Base-by-base conservation (phyloP, 2,329 filamentous ascomycete genomes). In the Venturia effusa region DNA sequence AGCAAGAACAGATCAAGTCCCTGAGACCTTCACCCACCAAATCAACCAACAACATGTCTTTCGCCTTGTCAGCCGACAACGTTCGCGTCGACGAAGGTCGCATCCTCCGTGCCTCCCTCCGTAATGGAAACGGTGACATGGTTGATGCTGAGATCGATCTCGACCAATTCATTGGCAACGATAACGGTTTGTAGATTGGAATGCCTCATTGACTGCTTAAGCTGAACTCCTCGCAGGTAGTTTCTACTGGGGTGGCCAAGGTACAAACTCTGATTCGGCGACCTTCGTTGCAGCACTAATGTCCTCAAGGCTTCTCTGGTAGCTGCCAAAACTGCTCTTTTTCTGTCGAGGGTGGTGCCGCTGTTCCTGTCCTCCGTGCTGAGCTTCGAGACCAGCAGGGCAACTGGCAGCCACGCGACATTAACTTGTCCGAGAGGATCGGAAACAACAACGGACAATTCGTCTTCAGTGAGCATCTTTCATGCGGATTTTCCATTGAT, bases 381-480 rank as follows among this genome's bases (percentile, higher is more conserved):
- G 65, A 59, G 0, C 76, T 86, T 39, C 68, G 65, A 45, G 76
- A 78, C 39, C 60, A 71, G 1, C 74, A 81, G 0, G 82, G 81
- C 45, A 74, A 83, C 22, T 62, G 64, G 1, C 65, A 74, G 1
- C 65, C 71, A 7, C 72, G 76, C 43, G 77, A 86, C 68, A 67
- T 86, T 67, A 85, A 86, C 75, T 77, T 86, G 6, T 71, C 78
- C 2, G 81, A 84, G 77, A 75, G 80, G 65, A 76, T 86, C 63
- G 71, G 72, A 65, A 86, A 86, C 73, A 68, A 79, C 24, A 70
- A 81, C 67, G 83, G 84, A n/a, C 34, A 65, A 1, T 75, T 83
- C 65, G 61, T 66, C 63, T 79, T 74, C 59, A 34, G 51, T 57
- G 27, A 57, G 51, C 30, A 34, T 11, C 30, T n/a, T 24, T 34